These are phyloP conservation scores for Plantago major DNA, from an alignment of 257 asterid genomes.

Conservation along the genomic window DNA sequence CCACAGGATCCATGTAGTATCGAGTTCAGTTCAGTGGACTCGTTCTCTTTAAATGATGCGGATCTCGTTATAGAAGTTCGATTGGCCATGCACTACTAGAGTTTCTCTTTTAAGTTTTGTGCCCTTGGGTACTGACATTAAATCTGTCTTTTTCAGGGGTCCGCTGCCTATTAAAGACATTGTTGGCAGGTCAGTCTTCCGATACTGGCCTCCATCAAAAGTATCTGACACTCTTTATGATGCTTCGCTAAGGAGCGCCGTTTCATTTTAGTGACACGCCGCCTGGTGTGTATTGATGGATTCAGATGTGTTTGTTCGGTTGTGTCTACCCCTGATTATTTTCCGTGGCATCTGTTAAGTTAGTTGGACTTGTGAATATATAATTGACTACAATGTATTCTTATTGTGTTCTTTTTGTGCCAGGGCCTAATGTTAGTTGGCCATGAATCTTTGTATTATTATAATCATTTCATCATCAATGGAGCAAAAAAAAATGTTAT, in stretches of 20 bases:
- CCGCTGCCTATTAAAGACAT: conserved; percentile 64
- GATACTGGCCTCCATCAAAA: conserved; percentile 83
- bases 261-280: conserved; percentile 37
- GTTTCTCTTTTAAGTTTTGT: no score
- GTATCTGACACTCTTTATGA: conserved; percentile 42
- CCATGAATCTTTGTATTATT: no score
- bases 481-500: no score
- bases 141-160: conserved; percentile 49
- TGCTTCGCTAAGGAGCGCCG: conserved; percentile 29
- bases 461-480: no score
- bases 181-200: conserved; percentile 63
- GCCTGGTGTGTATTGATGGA: neutral
- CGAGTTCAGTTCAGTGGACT: no score
- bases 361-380: neutral
- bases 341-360: neutral
- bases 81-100: no score
- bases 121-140: conserved; percentile 1
- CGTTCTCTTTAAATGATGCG: no score
- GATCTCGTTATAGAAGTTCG: no score
- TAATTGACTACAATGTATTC: neutral
- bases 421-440: no score
- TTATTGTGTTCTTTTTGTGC: no score
- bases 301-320: neutral
- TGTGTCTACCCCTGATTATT: neutral
- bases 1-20: no score